A percentile compares a stretch with the other conserved stretches of the same genome.
phyloP scores from a whole-genome alignment of 2,329 filamentous ascomycete genomes.

The Fusarium sp. region DNA sequence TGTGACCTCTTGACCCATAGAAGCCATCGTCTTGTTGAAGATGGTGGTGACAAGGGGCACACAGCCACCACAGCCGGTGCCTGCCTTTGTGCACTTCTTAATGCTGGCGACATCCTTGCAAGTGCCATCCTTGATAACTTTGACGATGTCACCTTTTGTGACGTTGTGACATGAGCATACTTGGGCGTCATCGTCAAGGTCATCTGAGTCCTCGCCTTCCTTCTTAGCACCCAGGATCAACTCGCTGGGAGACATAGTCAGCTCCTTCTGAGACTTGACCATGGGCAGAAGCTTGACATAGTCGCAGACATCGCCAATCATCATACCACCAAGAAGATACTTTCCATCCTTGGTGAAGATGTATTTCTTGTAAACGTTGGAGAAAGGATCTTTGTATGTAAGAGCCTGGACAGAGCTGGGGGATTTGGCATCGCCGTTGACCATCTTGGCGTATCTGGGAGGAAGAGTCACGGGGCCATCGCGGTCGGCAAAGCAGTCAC shows the following conservation, averaged over 20 bases:
- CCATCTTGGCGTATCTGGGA: slow-evolving; percentile 59
- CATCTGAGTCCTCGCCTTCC: slow-evolving; percentile 78
- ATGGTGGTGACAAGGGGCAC: slow-evolving; percentile 89
- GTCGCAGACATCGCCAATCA: slow-evolving; percentile 93
- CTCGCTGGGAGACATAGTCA: slow-evolving; percentile 82
- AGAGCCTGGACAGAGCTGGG: slow-evolving; percentile 79
- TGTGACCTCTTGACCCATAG: slow-evolving; percentile 87
- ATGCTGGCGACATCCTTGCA: slow-evolving; percentile 86
- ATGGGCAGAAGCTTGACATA: slow-evolving; percentile 90
- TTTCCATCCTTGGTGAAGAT: slow-evolving; percentile 91
- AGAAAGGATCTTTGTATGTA: slow-evolving; percentile 90
- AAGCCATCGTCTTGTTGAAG: slow-evolving; percentile 88
- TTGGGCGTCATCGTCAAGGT: slow-evolving; percentile 86
- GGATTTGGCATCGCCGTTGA: slow-evolving; percentile 36
- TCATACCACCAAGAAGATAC: slow-evolving; percentile 93
- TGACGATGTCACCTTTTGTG: slow-evolving; percentile 82
- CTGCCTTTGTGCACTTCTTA: slow-evolving; percentile 91
- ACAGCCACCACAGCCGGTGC: slow-evolving; percentile 90
- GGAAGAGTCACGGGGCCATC: slow-evolving; percentile 85
- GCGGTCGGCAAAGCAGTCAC: slow-evolving; percentile 91
- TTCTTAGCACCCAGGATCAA: slow-evolving; percentile 84
- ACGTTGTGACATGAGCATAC: slow-evolving; percentile 96
- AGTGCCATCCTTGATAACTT: slow-evolving; percentile 77
- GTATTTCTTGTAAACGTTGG: slow-evolving; percentile 93
- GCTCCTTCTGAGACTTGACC: slow-evolving; percentile 83